Evolutionary conservation across 768 basidiomycete species (phyloP).

Genomic region (Pisolithus albus): DNA sequence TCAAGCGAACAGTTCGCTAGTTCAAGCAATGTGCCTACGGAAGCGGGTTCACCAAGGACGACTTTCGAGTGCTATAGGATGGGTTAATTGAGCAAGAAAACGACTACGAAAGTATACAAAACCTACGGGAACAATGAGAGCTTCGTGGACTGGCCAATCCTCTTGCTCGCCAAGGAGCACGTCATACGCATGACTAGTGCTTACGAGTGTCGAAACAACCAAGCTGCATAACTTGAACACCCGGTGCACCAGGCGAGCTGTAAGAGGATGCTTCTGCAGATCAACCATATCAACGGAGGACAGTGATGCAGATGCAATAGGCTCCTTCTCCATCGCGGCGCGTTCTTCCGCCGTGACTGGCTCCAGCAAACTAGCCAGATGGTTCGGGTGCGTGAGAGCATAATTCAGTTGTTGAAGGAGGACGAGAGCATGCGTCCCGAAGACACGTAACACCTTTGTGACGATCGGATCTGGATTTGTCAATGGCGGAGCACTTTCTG

Average conservation of each 20-base stretch:
- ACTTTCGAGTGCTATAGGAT: slow-evolving; percentile 71
- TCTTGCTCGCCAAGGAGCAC: slow-evolving; percentile 59
- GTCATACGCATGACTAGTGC: slow-evolving; percentile 61
- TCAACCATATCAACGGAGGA: slow-evolving; percentile 46
- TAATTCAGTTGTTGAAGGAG: slow-evolving; percentile 87
- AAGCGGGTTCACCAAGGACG: slow-evolving; percentile 74
- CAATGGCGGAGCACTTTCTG: slow-evolving; percentile 34
- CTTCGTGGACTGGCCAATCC: slow-evolving; percentile 66
- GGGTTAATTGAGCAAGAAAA: neutral
- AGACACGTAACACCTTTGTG: slow-evolving; percentile 60
- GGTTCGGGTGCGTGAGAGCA: slow-evolving; percentile 85
- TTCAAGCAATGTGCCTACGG: slow-evolving; percentile 83
- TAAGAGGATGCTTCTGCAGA: slow-evolving; percentile 61
- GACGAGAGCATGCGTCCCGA: slow-evolving; percentile 59
- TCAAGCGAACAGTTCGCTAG: slow-evolving; percentile 73
- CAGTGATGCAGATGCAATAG: slow-evolving; percentile 23
- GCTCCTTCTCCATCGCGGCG: slow-evolving; percentile 57
- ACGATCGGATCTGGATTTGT: slow-evolving; percentile 36
- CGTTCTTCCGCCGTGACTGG: slow-evolving; percentile 75
- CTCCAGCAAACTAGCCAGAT: slow-evolving; percentile 75
- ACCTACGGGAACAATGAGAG: slow-evolving; percentile 68
- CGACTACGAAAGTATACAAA: neutral
- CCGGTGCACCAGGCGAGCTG: slow-evolving; percentile 63
- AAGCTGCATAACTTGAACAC: slow-evolving; percentile 66
- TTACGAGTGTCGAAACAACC: slow-evolving; percentile 61